Base-by-base conservation (phyloP, 1,284 basidiomycete genomes). In the Austroboletus sp. region DNA sequence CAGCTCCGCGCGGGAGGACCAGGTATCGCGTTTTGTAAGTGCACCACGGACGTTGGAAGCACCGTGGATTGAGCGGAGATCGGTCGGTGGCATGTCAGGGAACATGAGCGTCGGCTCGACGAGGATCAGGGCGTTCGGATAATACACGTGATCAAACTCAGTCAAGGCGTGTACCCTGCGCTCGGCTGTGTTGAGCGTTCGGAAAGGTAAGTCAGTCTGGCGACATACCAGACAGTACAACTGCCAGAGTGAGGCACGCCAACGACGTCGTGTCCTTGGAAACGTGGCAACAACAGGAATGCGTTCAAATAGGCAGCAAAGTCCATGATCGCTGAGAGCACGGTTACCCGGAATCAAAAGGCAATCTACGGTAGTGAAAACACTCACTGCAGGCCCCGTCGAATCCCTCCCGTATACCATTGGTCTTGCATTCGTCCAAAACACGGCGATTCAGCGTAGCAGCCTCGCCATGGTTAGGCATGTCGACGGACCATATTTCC, bases 401-500 rank as follows among this genome's bases (percentile, higher is more conserved):
- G 5, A 16, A 31, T 7, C 40, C 44, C n/a, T 46, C 35, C 0
- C 15, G 40, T 16, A 15, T 17, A 16, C 39, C 31, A 2, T 35
- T 43, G 4, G 40, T 42, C 43, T 66, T 66, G 26, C 68, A 63
- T 31, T 53, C 43, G 31, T 64, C 59, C 23, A 78, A 61, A 6
- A 60, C 48, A 17, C 53, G 58, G 23, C 60, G 58, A 46, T 78
- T 78, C 27, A 76, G 46, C 1, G 68, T 51, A 8, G 70, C 76
- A n/a, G 74, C 66, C 43, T 77, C 72, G 4, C 75, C 75, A 40
- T 79, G 76, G 40, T 70, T 76, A 19, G 71, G 74, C 61, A 71
- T 68, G 56, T 78, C 76, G 32, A 78, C 68, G 1, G 72, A 62
- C 74, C 76, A 78, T 29, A 74, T 72, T 51, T 79, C 77, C 3